These are phyloP conservation scores for Clathrus columnatus DNA, from an alignment of 768 basidiomycete genomes.

Conservation along the genomic window DNA sequence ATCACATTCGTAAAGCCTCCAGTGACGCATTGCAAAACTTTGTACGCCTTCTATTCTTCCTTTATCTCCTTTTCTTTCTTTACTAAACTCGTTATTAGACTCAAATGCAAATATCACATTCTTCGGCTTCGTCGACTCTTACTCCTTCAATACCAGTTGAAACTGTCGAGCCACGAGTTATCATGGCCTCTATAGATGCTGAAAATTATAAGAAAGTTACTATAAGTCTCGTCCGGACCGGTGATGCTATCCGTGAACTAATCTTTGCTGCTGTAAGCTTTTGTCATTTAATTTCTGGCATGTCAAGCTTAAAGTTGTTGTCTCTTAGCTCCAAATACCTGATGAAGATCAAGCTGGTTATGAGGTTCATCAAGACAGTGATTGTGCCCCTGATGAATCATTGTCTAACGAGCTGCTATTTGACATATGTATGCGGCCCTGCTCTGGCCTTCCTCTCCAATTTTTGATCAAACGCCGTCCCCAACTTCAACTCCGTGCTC, in stretches of 20 bases:
- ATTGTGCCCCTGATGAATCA: constrained; percentile 69
- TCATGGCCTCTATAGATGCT: constrained; percentile 71
- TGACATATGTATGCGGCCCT: constrained; percentile 58
- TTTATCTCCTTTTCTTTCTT: background rate
- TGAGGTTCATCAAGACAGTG: constrained; percentile 78
- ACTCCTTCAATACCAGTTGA: background rate
- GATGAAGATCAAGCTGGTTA: constrained; percentile 76
- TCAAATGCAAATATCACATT: constrained; percentile 1
- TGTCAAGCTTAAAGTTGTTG: background rate
- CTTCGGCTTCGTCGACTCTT: background rate
- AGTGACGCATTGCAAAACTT: background rate
- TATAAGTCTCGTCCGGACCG: constrained; percentile 54
- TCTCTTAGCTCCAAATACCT: constrained; percentile 57
- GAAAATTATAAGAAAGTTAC: constrained; percentile 68
- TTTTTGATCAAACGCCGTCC: constrained; percentile 65
- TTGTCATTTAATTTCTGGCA: constrained; percentile 8
- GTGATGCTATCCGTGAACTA: constrained; percentile 66
- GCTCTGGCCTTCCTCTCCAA: constrained; percentile 80
- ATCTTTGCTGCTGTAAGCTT: constrained; percentile 66
- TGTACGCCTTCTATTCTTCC: background rate
- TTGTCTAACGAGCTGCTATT: constrained; percentile 63
- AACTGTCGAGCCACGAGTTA: constrained; percentile 20
- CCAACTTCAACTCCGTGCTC: constrained; percentile 23
- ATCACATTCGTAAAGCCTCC: constrained; percentile 4
- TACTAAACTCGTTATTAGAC: background rate